phyloP scores from a whole-genome alignment of 225 moss, liverwort and hornwort genomes.

The Pseudisothecium myosuroides region DNA sequence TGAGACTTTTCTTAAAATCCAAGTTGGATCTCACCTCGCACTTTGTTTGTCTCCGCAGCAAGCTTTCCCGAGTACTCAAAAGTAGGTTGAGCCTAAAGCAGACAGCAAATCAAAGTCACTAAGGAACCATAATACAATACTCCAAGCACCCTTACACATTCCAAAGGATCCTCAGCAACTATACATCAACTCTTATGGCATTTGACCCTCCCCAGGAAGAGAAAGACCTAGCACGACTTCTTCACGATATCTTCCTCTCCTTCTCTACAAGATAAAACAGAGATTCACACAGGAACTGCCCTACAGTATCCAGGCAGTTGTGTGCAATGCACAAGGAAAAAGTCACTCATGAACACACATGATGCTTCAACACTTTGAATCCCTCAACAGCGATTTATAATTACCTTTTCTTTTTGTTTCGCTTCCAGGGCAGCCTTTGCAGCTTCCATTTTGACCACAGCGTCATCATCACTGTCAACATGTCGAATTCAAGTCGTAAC shows the following conservation, averaged over 20 bases:
- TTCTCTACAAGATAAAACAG: not conserved
- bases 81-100: slow-evolving; percentile 75
- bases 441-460: slow-evolving; percentile 75
- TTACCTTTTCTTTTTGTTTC: slow-evolving; percentile 75
- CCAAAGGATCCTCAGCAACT: not conserved
- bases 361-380: not conserved
- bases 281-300: not conserved
- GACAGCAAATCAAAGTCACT: not conserved
- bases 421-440: slow-evolving; percentile 70
- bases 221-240: not conserved
- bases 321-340: not conserved
- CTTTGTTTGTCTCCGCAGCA: slow-evolving; percentile 99
- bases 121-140: not conserved
- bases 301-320: not conserved
- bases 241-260: not conserved
- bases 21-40: slow-evolving; percentile 53
- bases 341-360: not conserved
- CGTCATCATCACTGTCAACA: slow-evolving; percentile 47
- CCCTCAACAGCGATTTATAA: not conserved
- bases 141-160: not conserved
- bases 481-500: not conserved
- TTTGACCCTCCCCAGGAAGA: not conserved
- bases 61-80: slow-evolving; percentile 99
- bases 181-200: not conserved
- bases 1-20: not conserved